Conservation (phyloP, 192 early-diverging fungal genomes). For the Mortierella hygrophila region DNA sequence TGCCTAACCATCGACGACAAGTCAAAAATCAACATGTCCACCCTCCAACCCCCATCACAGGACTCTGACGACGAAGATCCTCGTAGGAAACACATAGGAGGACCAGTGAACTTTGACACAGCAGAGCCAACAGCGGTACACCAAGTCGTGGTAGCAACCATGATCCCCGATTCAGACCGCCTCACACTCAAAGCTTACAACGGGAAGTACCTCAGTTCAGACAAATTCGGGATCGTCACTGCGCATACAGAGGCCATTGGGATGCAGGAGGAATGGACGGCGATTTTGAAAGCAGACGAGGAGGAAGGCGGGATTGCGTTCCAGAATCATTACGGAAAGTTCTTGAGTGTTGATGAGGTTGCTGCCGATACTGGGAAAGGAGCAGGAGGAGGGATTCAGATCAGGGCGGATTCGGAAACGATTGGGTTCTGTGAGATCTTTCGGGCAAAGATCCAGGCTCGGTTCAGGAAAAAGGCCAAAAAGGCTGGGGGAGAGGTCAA, state of each 20-base stretch:
- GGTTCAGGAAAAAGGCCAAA: conserved; percentile 70
- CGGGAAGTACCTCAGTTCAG: conserved; percentile 77
- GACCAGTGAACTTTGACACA: conserved; percentile 51
- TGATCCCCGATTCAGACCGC: conserved; percentile 68
- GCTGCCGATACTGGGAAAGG: conserved; percentile 54
- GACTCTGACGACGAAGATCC: conserved; percentile 29
- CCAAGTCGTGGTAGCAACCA: conserved; percentile 77
- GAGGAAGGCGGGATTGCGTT: conserved; percentile 82
- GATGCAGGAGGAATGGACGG: conserved; percentile 83
- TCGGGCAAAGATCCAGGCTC: conserved; percentile 76
- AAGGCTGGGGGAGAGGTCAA: conserved; percentile 59
- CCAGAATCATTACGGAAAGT: conserved; percentile 75
- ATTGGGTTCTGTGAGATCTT: conserved; percentile 83
- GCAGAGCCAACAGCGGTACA: conserved; percentile 65
- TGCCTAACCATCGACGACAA: conserved; percentile 65
- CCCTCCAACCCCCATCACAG: conserved; percentile 35
- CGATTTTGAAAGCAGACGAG: conserved; percentile 58
- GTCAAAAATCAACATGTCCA: conserved; percentile 59
- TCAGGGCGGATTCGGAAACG: conserved; percentile 78
- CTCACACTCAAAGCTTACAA: conserved; percentile 71
- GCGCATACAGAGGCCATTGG: conserved; percentile 82
- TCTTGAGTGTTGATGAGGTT: conserved; percentile 73
- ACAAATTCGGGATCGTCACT: conserved; percentile 85
- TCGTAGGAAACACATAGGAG: not conserved
- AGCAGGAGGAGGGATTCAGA: conserved; percentile 53